Conservation (phyloP, 2,329 filamentous ascomycete genomes). For the Exophiala mesophila region DNA sequence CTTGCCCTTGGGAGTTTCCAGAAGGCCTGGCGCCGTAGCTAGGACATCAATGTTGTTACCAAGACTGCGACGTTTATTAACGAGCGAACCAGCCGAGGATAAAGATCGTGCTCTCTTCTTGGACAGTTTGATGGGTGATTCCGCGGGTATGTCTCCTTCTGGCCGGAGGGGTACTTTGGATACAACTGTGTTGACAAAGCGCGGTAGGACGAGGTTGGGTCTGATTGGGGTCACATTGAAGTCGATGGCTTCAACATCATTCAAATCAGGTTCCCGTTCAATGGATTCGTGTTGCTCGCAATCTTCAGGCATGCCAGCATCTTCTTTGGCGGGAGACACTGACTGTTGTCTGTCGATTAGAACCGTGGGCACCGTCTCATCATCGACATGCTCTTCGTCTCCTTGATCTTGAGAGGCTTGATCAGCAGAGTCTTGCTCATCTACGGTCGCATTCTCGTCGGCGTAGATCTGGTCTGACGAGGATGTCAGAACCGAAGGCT, state of each 20-base stretch:
- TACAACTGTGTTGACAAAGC: constrained; percentile 61
- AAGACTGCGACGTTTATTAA: constrained; percentile 17
- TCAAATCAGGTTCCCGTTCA: neutral
- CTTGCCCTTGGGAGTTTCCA: constrained; percentile 9
- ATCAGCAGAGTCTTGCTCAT: constrained; percentile 31
- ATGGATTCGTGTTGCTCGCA: neutral
- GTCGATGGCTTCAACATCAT: constrained; percentile 16
- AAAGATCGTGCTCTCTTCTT: constrained; percentile 49
- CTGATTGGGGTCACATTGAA: constrained; percentile 51
- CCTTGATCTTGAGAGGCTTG: constrained; percentile 1
- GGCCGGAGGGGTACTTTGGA: constrained; percentile 72
- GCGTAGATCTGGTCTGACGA: constrained; percentile 59
- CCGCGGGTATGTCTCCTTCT: constrained; percentile 44
- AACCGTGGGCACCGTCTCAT: neutral
- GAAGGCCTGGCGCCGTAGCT: neutral
- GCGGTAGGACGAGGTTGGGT: constrained; percentile 39
- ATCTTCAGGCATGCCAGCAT: neutral
- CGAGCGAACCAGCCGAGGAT: constrained; percentile 39
- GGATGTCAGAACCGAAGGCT: constrained; percentile 42
- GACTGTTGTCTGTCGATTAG: neutral
- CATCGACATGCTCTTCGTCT: constrained; percentile 12
- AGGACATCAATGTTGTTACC: neutral
- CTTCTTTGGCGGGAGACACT: neutral
- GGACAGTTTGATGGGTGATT: constrained; percentile 42
- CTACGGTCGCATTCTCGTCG: constrained; percentile 54